These are phyloP conservation scores for Whalleya microplaca DNA, from an alignment of 2,329 filamentous ascomycete species.

Conservation along the genomic window DNA sequence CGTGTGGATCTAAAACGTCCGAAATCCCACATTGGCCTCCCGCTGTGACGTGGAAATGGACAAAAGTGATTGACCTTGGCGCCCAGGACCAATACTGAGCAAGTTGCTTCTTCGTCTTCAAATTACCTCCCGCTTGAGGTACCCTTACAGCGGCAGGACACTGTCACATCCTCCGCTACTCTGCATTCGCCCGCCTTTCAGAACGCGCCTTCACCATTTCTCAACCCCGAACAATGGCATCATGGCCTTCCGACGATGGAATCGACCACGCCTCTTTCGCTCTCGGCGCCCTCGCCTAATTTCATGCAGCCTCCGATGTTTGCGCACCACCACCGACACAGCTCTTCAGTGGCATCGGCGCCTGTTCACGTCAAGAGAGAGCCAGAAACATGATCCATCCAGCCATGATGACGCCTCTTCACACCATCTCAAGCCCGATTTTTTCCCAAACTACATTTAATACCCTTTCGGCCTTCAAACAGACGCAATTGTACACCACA, in stretches of 20 bases:
- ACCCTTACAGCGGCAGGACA: conserved; percentile 33
- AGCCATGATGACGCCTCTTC: conserved; percentile 1
- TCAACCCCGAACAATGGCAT: conserved; percentile 48
- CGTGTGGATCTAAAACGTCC: conserved; percentile 60
- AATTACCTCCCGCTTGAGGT: conserved; percentile 50
- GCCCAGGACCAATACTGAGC: conserved; percentile 50
- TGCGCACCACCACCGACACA: conserved; percentile 42
- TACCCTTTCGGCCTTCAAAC: conserved; percentile 31
- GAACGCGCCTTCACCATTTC: conserved; percentile 49
- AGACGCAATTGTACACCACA: conserved; percentile 43
- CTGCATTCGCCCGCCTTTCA: conserved; percentile 43
- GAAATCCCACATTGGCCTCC: conserved; percentile 44
- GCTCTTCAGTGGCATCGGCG: conserved; percentile 39
- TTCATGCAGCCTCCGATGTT: conserved; percentile 42
- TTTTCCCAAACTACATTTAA: conserved; percentile 29
- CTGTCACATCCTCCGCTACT: conserved; percentile 22
- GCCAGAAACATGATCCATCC: conserved; percentile 33
- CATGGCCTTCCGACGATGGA: conserved; percentile 44
- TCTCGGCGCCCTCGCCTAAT: conserved; percentile 39
- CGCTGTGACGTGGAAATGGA: conserved; percentile 42
- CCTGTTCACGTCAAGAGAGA: conserved; percentile 42
- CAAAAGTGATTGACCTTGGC: conserved; percentile 58
- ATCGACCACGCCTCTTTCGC: conserved; percentile 41
- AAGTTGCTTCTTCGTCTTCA: conserved; percentile 46
- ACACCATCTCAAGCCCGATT: conserved; percentile 20